These are phyloP conservation scores for Echinosophora koreensis DNA, from an alignment of 306 rosid species.

Conservation along the genomic window DNA sequence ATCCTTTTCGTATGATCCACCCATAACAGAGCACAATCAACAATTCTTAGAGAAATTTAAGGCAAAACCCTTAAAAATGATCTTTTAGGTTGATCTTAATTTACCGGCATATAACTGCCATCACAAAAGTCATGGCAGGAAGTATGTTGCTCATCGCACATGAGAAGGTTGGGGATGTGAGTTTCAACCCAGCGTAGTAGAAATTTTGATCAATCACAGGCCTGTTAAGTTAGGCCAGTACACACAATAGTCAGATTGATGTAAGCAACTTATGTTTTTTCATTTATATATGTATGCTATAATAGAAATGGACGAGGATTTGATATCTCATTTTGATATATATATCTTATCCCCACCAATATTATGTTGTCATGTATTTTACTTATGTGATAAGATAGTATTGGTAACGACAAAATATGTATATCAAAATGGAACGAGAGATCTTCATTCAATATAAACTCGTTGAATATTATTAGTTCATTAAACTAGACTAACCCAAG, in stretches of 20 bases:
- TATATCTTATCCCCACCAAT: too few relatives aligned
- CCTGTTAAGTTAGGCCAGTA: conserved; percentile 48
- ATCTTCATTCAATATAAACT: too few relatives aligned
- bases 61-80: not conserved
- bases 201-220: conserved; percentile 96
- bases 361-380: too few relatives aligned
- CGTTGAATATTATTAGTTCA: not conserved
- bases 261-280: not conserved
- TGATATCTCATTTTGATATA: too few relatives aligned
- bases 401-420: too few relatives aligned
- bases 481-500: conserved; percentile 69
- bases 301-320: not conserved
- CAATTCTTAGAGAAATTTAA: not conserved
- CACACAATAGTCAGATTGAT: conserved; percentile 37
- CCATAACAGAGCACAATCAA: not conserved
- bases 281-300: too few relatives aligned
- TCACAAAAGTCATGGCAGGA: conserved; percentile 96
- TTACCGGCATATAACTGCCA: conserved; percentile 87
- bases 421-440: too few relatives aligned
- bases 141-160: conserved; percentile 97
- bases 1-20: conserved; percentile 60
- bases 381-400: too few relatives aligned
- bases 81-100: not conserved
- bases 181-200: conserved; percentile 90
- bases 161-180: conserved; percentile 89